Percentiles rank a stretch among this genome's conserved stretches.
These are phyloP conservation scores for Diaporthe ilicicola DNA, from an alignment of 2,329 filamentous ascomycete species.

Conservation along the genomic window DNA sequence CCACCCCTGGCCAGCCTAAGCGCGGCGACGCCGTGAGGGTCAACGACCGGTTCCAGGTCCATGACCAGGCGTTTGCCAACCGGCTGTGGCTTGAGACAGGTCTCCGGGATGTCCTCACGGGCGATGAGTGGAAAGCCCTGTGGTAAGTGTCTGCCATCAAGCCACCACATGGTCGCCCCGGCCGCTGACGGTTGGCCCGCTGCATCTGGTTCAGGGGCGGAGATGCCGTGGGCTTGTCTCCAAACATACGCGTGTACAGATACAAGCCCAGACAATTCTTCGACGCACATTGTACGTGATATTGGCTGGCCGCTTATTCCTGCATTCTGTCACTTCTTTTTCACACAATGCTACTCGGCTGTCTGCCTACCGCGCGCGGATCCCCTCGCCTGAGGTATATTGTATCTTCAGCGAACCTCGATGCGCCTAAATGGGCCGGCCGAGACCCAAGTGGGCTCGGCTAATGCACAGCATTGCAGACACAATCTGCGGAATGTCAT, in stretches of 20 bases:
- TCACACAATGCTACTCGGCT: neutral
- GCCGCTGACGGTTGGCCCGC: slow-evolving; percentile 18
- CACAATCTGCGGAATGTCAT: neutral
- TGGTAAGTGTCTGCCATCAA: slow-evolving; percentile 51
- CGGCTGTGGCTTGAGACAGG: slow-evolving; percentile 81
- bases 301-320: neutral
- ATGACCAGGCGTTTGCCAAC: slow-evolving; percentile 78
- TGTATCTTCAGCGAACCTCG: neutral
- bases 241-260: slow-evolving; percentile 89
- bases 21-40: slow-evolving; percentile 83
- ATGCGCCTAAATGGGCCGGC: neutral
- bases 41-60: slow-evolving; percentile 87
- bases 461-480: slow-evolving; percentile 8
- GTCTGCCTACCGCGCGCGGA: neutral
- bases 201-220: slow-evolving; percentile 73
- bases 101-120: slow-evolving; percentile 67
- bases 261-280: slow-evolving; percentile 91
- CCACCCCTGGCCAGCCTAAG: slow-evolving; percentile 81
- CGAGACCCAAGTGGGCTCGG: slow-evolving; percentile 6
- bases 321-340: neutral
- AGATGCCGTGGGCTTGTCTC: slow-evolving; percentile 82
- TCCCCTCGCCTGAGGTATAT: neutral
- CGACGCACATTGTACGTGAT: slow-evolving; percentile 82
- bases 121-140: slow-evolving; percentile 48
- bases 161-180: neutral